These are phyloP conservation scores for Xylariaceae sp. DNA, from an alignment of 2,329 filamentous ascomycete species.

Conservation along the genomic window DNA sequence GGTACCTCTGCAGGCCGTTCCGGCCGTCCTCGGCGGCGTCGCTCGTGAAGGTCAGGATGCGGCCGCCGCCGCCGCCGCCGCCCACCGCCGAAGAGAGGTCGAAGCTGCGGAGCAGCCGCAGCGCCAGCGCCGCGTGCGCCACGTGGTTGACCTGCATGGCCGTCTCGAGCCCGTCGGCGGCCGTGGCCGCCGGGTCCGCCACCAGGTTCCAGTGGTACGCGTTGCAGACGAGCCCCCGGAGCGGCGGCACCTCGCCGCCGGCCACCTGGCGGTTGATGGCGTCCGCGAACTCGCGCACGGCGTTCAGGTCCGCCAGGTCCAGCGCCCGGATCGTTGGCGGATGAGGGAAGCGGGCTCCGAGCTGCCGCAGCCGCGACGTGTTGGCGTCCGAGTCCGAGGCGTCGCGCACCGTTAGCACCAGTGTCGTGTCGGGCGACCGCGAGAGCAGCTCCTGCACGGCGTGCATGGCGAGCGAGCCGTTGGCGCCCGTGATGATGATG, in stretches of 20 bases:
- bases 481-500: constrained; percentile 30
- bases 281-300: constrained; percentile 27
- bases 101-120: constrained; percentile 48
- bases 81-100: background rate
- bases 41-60: constrained; percentile 20
- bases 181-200: constrained; percentile 21
- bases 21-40: constrained; percentile 25
- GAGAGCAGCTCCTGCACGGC: constrained; percentile 14
- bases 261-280: constrained; percentile 21
- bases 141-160: constrained; percentile 32
- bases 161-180: constrained; percentile 29
- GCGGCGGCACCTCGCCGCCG: constrained; percentile 20
- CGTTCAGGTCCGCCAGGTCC: constrained; percentile 27
- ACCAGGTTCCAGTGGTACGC: constrained; percentile 31
- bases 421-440: constrained; percentile 14
- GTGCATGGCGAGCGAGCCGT: constrained; percentile 27
- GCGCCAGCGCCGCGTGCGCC: constrained; percentile 28
- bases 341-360: constrained; percentile 25
- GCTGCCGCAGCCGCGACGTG: constrained; percentile 19
- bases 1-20: background rate
- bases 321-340: constrained; percentile 27
- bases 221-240: constrained; percentile 32
- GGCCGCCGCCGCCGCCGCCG: constrained; percentile 9
- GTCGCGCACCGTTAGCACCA: constrained; percentile 27
- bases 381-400: constrained; percentile 22